phyloP scores from a whole-genome alignment of 2,329 filamentous ascomycete species.

The Monilinia polystroma region DNA sequence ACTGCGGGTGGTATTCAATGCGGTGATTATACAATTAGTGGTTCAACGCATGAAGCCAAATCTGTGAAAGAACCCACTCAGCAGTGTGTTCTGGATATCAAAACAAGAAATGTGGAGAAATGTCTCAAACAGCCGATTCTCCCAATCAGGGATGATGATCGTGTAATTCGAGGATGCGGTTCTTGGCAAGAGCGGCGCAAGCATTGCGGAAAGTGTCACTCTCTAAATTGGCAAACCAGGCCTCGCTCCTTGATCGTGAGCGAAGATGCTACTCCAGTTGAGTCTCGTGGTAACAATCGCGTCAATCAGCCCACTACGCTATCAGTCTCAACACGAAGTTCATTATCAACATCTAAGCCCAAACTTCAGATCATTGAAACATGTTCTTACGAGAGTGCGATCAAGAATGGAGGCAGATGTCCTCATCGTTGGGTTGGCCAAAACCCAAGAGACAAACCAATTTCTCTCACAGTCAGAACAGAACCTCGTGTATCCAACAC shows the following conservation, averaged over 20 bases:
- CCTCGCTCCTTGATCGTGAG: background rate
- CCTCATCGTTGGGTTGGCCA: background rate
- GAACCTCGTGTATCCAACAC: background rate
- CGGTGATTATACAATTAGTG: background rate
- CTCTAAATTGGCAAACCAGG: background rate
- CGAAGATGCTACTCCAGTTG: background rate
- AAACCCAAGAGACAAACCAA: conserved; percentile 7
- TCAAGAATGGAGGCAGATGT: conserved; percentile 2
- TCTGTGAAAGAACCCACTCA: background rate
- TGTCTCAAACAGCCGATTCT: background rate
- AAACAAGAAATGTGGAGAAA: background rate
- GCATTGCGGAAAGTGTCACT: background rate
- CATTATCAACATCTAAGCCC: background rate
- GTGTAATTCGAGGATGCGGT: background rate
- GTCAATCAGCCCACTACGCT: background rate
- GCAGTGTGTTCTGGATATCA: background rate
- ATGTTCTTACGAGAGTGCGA: background rate
- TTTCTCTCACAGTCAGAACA: background rate
- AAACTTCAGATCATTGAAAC: background rate
- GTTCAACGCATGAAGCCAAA: background rate
- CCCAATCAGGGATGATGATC: conserved; percentile 4
- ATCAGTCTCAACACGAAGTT: background rate
- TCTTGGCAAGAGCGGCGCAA: conserved; percentile 12
- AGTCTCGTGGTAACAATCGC: background rate
- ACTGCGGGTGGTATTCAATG: background rate